Evolutionary conservation across 1,139 yeast genomes (phyloP), one percentile per base, ranked within the genome.

Genomic region (Starmera stellimalicola): DNA sequence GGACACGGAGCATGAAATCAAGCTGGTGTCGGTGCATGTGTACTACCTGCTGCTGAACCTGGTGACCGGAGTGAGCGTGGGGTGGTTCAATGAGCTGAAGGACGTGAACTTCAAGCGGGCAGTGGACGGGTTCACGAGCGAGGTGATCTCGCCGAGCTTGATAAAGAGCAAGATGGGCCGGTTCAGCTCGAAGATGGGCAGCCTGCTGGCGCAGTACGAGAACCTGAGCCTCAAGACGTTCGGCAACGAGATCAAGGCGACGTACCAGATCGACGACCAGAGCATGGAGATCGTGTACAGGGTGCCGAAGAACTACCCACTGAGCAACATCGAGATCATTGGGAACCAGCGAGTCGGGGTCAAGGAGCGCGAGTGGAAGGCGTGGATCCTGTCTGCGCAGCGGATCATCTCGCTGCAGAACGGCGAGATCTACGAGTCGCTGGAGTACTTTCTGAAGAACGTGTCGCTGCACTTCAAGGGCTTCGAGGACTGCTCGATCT

Each of bases 401-500:
- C 73, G 88, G 35, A 77, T 87, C 12, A 72, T 80, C 14, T 51
- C 60, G 3, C 70, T 82, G 6, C 76, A 75, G 52, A 83, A 82
- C 48, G 95, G 95, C 9, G 78, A 93, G 1, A 74, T 91, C 22
- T 60, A 77, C 28, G 95, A 85, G 39, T 82, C 95, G 2, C 65
- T 93, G 36, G 88, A 82, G 43, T 67, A 84, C 31, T 84, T 88
- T 56, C 78, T 82, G 53, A 76, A 73, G 47, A 87, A 87, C 51
- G 91, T 85, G 28, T 70, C 74, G 32, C 64, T 83, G 40, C 94
- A 88, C 52, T 88, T 88, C 53, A 77, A 82, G 10, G 96, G 96
- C 0, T 87, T 85, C 45, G 95, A 85, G 47, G 97, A 91, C 41
- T 91, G 99, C 67, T 94, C 97, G 6, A 87, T 91, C 51, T 91